Evolutionary conservation across 2,329 filamentous ascomycete species (phyloP).

Genomic region (Fusarium sterilihyphosum): DNA sequence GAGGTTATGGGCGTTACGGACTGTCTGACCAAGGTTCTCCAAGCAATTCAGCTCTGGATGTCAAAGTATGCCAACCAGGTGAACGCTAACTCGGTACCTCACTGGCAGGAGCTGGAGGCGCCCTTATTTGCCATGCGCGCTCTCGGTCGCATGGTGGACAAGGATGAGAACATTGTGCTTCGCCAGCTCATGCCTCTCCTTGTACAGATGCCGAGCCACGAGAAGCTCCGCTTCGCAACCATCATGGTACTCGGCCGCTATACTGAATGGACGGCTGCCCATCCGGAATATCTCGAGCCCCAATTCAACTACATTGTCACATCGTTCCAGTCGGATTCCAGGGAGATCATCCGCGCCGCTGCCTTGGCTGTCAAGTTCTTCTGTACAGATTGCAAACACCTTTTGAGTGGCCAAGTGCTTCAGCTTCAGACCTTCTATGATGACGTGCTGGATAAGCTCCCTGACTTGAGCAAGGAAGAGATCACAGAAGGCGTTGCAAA

Average conservation of each 20-base stretch:
- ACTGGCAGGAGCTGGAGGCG: conserved; percentile 97
- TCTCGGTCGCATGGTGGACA: conserved; percentile 95
- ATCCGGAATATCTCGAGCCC: conserved; percentile 89
- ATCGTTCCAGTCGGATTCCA: conserved; percentile 87
- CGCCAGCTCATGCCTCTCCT: conserved; percentile 93
- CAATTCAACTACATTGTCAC: conserved; percentile 97
- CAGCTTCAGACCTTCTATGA: conserved; percentile 95
- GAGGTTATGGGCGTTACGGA: conserved; percentile 94
- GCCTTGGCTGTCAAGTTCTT: conserved; percentile 97
- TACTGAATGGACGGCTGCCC: conserved; percentile 96
- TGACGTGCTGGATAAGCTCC: conserved; percentile 85
- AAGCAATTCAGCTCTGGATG: conserved; percentile 89
- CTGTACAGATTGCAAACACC: conserved; percentile 90
- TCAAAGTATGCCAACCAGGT: conserved; percentile 81
- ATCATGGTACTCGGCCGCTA: conserved; percentile 98
- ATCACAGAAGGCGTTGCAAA: conserved; percentile 94
- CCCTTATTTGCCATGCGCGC: conserved; percentile 95
- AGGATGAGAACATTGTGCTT: conserved; percentile 86
- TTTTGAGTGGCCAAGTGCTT: conserved; percentile 83
- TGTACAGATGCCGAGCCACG: conserved; percentile 92
- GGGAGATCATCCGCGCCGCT: conserved; percentile 90
- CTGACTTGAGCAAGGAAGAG: conserved; percentile 89
- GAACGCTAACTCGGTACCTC: conserved; percentile 78
- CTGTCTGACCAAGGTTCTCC: conserved; percentile 88
- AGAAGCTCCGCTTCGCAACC: conserved; percentile 97